These are phyloP conservation scores for Pontederia crassipes DNA, from an alignment of 176 grass and related monocot species.

Conservation along the genomic window DNA sequence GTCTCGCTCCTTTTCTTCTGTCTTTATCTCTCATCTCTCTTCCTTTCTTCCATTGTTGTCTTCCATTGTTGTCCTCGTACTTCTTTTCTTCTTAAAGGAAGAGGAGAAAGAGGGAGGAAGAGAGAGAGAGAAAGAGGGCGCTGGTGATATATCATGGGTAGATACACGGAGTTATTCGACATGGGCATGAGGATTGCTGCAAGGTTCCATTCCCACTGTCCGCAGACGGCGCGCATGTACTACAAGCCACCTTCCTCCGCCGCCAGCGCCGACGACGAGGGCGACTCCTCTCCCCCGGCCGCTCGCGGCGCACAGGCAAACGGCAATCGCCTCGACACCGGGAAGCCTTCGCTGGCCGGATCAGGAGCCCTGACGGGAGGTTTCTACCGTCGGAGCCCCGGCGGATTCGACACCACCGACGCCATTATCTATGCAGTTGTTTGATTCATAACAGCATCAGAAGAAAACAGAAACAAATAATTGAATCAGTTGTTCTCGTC, in stretches of 20 bases:
- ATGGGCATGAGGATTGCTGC: conserved; percentile 28
- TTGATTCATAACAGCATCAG: too few relatives aligned
- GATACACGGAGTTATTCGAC: conserved; percentile 36
- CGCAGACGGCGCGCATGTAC: conserved; percentile 51
- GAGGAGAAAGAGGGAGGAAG: not conserved
- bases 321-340: too few relatives aligned
- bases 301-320: not conserved
- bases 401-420: too few relatives aligned
- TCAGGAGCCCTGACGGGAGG: too few relatives aligned
- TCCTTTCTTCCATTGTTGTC: not conserved
- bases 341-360: too few relatives aligned
- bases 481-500: too few relatives aligned
- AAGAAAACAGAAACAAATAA: too few relatives aligned
- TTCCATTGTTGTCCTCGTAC: not conserved
- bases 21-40: too few relatives aligned
- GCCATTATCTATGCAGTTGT: too few relatives aligned
- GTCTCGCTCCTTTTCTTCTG: too few relatives aligned
- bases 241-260: conserved; percentile 47
- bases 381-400: too few relatives aligned
- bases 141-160: conserved; percentile 31
- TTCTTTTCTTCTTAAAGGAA: not conserved
- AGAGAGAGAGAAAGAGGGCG: not conserved
- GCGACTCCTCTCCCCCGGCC: not conserved
- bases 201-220: conserved; percentile 52
- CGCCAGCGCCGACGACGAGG: not conserved